A percentile compares a stretch with the other conserved stretches of the same genome.
Conservation (phyloP, 306 rosid species). For the Cyamopsis tetragonoloba region DNA sequence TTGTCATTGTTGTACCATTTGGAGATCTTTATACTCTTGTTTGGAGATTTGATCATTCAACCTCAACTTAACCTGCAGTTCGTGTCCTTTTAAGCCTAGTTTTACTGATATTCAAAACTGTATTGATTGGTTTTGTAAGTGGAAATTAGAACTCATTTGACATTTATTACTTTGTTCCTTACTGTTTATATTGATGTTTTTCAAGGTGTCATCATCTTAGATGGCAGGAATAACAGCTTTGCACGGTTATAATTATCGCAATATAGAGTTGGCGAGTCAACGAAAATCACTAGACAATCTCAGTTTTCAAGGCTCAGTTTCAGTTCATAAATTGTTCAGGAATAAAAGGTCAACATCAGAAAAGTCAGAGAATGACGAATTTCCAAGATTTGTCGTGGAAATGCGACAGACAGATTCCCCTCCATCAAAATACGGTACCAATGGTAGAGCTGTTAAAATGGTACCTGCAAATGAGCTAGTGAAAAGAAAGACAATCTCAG, state of each 20-base stretch:
- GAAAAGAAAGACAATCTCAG: conserved; percentile 41
- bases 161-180: background rate
- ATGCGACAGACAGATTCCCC: conserved; percentile 53
- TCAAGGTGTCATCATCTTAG: conserved; percentile 29
- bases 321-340: conserved; percentile 37
- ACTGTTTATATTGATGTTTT: conserved; percentile 4
- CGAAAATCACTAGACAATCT: conserved; percentile 39
- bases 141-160: background rate
- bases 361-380: conserved; percentile 15
- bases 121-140: background rate
- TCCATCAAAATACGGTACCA: conserved; percentile 45
- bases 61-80: background rate
- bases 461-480: conserved; percentile 66
- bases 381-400: conserved; percentile 39
- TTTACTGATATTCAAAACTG: background rate
- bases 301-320: conserved; percentile 59
- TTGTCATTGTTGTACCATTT: background rate
- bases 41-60: background rate
- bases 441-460: conserved; percentile 82
- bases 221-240: conserved; percentile 71
- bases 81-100: background rate
- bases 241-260: conserved; percentile 47
- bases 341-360: conserved; percentile 26
- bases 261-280: conserved; percentile 41
- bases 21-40: background rate